Evolutionary conservation across 2,329 filamentous ascomycete species (phyloP), one percentile per base, ranked within the genome.

Genomic region (Teratosphaeria destructans): DNA sequence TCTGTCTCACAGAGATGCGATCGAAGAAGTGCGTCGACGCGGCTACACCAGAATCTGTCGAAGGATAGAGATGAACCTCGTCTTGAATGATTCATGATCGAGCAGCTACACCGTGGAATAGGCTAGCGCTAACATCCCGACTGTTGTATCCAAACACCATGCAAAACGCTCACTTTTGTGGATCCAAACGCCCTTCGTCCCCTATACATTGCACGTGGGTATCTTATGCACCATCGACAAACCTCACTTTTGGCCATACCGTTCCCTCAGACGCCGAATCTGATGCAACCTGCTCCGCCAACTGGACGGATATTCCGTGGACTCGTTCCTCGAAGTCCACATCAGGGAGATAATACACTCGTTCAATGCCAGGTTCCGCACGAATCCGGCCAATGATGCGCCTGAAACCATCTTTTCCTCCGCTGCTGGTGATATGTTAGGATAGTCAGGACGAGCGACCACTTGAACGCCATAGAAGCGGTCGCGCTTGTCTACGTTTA

Each of bases 301-400:
- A 8, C 90, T 89, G 11, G 90, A 94, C 34, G 94, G 81, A 69
- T 95, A 86, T 55, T 69, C 67, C 59, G 88, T 88, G 5, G 86
- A 87, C 34, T 63, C 88, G 68, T 84, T 85, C 32, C 60, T 59
- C 56, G 63, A 60, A 54, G 84, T 83, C 90, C 93, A 96, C n/a
- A 96, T 92, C 53, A 88, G 82, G 1, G 89, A 90, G 73, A 97
- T 96, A 8, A 97, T 90, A 14, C 90, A 95, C 0, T 94, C 92
- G 70, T 96, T 97, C 63, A 99, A 82, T 0, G 93, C 90, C 19
- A 97, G 79, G 54, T 96, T 85, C 43, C 94, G 86, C 57, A 96
- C 89, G 70, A 96, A 95, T 10, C 85, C 82, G 0, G 92, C 89
- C 8, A 99, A 79, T 12, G 90, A 90, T 65, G 85, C 86, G 35